Conservation (phyloP, 1,139 yeast species). For the Saccharomycopsis crataegensis region DNA sequence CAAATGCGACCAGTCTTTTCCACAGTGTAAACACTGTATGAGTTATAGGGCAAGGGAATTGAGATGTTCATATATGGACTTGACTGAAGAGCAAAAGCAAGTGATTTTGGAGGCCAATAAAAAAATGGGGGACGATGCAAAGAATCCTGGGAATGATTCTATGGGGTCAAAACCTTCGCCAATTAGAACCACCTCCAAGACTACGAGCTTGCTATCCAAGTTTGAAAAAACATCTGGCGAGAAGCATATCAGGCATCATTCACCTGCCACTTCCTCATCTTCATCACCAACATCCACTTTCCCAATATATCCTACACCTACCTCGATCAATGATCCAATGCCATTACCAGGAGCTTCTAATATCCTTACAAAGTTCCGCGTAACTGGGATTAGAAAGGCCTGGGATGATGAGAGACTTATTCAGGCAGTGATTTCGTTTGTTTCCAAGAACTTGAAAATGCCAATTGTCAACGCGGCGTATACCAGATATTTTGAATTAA, state of each 20-base stretch:
- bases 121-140: background rate
- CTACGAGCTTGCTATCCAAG: background rate
- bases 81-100: constrained; percentile 7
- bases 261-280: background rate
- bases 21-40: constrained; percentile 52
- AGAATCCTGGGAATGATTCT: background rate
- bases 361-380: background rate
- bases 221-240: background rate
- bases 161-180: background rate
- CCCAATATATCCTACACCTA: background rate
- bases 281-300: background rate
- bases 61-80: constrained; percentile 39
- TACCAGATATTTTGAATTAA: constrained; percentile 2
- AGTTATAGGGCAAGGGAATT: constrained; percentile 40
- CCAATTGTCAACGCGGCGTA: constrained; percentile 6
- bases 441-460: constrained; percentile 9
- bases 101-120: constrained; percentile 9
- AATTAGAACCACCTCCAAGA: background rate
- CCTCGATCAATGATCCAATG: background rate
- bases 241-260: too few relatives aligned
- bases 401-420: background rate
- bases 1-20: constrained; percentile 61
- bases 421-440: constrained; percentile 2
- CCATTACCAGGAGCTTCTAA: background rate
- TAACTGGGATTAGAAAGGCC: constrained; percentile 1